Evolutionary conservation across 2,329 filamentous ascomycete genomes (phyloP).

Genomic region (Hortaea sp.): DNA sequence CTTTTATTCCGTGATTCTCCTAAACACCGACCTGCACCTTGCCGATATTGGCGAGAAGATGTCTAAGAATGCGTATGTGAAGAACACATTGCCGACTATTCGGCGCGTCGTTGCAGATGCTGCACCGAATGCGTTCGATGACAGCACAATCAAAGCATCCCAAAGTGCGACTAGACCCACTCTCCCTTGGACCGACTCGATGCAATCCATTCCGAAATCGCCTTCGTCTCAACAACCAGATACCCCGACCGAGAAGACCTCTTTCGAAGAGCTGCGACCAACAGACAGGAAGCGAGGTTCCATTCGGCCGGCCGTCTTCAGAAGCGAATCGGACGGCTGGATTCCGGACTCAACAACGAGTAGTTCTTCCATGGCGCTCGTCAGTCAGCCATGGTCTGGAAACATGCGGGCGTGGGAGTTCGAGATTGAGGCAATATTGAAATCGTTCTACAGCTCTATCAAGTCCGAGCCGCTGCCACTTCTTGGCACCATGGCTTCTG

Average conservation of each 20-base stretch:
- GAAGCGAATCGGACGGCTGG: conserved; percentile 22
- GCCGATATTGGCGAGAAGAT: conserved; percentile 95
- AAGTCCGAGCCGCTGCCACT: conserved; percentile 77
- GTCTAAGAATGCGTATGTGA: conserved; percentile 88
- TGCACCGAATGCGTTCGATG: conserved; percentile 55
- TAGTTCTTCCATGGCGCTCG: conserved; percentile 63
- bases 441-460: conserved; percentile 85
- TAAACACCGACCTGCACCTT: conserved; percentile 92
- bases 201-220: conserved; percentile 5
- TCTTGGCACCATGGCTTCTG: conserved; percentile 56
- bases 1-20: conserved; percentile 85
- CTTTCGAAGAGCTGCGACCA: conserved; percentile 19
- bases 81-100: conserved; percentile 90
- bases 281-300: conserved; percentile 32
- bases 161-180: conserved; percentile 11
- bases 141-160: conserved; percentile 26
- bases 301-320: conserved; percentile 28
- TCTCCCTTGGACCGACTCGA: conserved; percentile 23
- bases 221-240: conserved; percentile 4
- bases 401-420: conserved; percentile 72
- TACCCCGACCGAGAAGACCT: conserved; percentile 14
- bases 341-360: conserved; percentile 26
- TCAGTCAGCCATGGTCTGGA: conserved; percentile 67
- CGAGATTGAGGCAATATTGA: conserved; percentile 82
- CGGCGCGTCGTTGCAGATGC: conserved; percentile 64